Percentiles rank a stretch among this genome's conserved stretches.
Conservation (phyloP, 2,329 filamentous ascomycete species). For the Neoscytalidium dimidiatum region DNA sequence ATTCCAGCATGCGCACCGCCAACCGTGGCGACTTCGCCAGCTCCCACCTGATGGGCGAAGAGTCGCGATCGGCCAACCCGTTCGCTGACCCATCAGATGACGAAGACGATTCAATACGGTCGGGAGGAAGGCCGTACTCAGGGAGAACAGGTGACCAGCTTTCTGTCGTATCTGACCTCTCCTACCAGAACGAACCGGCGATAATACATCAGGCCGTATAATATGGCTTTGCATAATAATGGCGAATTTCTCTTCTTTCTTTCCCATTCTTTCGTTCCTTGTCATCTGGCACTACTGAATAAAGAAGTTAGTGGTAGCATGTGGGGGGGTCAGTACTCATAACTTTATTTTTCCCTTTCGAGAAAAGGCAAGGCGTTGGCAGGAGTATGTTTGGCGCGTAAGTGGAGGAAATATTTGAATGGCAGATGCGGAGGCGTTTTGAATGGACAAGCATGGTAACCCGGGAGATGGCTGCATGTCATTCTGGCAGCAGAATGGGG, state of each 20-base stretch:
- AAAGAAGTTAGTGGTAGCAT: not conserved
- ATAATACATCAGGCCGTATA: slow-evolving; percentile 7
- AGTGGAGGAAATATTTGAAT: not conserved
- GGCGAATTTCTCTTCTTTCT: not conserved
- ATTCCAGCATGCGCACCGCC: slow-evolving; percentile 16
- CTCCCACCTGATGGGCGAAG: not conserved
- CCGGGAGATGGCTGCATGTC: not conserved
- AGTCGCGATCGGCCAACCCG: not conserved
- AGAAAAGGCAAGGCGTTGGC: slow-evolving; percentile 1
- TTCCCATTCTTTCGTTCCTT: not conserved
- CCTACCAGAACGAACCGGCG: slow-evolving; percentile 1
- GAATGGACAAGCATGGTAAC: not conserved
- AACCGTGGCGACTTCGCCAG: not conserved
- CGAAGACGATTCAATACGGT: not conserved
- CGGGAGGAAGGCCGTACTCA: not conserved
- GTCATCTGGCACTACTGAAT: not conserved
- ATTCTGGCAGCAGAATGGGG: not conserved
- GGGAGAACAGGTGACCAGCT: not conserved
- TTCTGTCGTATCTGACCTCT: slow-evolving; percentile 7
- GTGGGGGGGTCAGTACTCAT: too few species aligned
- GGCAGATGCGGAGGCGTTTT: not conserved
- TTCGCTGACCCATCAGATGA: slow-evolving; percentile 17
- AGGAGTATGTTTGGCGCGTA: not conserved
- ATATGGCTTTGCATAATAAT: not conserved
- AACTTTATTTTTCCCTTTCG: not conserved